Conservation (phyloP, 1,139 yeast species). For the Pichia sp. region DNA sequence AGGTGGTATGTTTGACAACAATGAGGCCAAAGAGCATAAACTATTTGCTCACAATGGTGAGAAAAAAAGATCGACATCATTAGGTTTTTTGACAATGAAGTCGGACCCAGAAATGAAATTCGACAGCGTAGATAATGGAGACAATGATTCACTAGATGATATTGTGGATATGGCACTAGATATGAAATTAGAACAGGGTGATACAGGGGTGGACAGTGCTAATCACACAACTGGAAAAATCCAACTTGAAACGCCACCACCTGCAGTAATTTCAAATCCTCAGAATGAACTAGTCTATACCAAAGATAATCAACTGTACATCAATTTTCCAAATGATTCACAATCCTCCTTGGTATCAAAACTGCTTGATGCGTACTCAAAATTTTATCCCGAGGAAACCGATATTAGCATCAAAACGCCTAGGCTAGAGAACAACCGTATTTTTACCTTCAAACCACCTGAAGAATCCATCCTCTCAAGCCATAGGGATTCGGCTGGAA, state of each 20-base stretch:
- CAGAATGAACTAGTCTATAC: slow-evolving; percentile 1
- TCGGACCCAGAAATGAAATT: too few species aligned
- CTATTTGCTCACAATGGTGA: background rate
- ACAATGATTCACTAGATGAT: too few species aligned
- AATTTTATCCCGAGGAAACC: slow-evolving; percentile 1
- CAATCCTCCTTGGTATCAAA: slow-evolving; percentile 4
- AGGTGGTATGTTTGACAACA: too few species aligned
- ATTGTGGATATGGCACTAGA: too few species aligned
- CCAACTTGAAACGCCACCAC: background rate
- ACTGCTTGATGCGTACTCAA: slow-evolving; percentile 5
- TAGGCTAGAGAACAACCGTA: background rate
- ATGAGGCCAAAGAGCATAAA: too few species aligned
- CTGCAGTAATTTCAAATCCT: background rate
- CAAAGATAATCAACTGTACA: slow-evolving; percentile 2
- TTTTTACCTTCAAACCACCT: background rate
- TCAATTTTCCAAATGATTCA: slow-evolving; percentile 8
- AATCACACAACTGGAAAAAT: background rate
- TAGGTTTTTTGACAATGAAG: too few species aligned
- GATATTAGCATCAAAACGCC: background rate
- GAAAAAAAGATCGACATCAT: too few species aligned
- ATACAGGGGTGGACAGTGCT: background rate
- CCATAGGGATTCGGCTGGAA: too few species aligned
- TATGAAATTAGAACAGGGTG: too few species aligned
- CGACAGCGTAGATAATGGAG: too few species aligned
- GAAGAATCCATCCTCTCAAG: too few species aligned